phyloP scores from a whole-genome alignment of 257 asterid genomes.

The Perilla frutescens region DNA sequence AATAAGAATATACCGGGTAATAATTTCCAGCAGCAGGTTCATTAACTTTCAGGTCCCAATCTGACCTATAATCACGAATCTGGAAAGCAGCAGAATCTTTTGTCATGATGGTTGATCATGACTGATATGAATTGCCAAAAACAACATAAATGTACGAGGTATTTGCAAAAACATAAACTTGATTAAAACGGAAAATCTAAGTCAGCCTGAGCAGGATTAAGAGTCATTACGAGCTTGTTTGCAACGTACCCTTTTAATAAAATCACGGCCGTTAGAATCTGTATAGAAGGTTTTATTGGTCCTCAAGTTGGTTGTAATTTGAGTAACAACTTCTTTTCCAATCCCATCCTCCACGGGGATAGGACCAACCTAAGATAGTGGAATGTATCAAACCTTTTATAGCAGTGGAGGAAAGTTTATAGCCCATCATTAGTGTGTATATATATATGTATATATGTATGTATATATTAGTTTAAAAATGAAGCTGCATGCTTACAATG shows the following conservation, averaged over 20 bases:
- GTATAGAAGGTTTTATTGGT: conserved; percentile 69
- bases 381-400: conserved; percentile 11
- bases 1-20: conserved; percentile 63
- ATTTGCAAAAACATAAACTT: conserved; percentile 20
- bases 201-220: background rate
- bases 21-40: conserved; percentile 87
- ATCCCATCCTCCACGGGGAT: conserved; percentile 70
- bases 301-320: conserved; percentile 55
- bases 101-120: conserved; percentile 18
- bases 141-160: background rate
- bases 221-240: conserved; percentile 19
- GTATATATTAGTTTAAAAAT: background rate
- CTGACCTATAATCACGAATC: conserved; percentile 76
- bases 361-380: conserved; percentile 67
- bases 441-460: background rate
- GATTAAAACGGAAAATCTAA: conserved; percentile 16
- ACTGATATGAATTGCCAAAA: background rate
- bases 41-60: conserved; percentile 77
- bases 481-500: conserved; percentile 51
- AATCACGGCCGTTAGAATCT: conserved; percentile 85
- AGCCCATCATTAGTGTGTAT: conserved; percentile 7
- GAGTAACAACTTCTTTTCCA: conserved; percentile 73
- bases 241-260: conserved; percentile 63
- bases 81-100: conserved; percentile 39
- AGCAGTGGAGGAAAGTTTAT: background rate